These are phyloP conservation scores for Juncus inflexus DNA, from an alignment of 176 grass and related monocot genomes.

Conservation along the genomic window DNA sequence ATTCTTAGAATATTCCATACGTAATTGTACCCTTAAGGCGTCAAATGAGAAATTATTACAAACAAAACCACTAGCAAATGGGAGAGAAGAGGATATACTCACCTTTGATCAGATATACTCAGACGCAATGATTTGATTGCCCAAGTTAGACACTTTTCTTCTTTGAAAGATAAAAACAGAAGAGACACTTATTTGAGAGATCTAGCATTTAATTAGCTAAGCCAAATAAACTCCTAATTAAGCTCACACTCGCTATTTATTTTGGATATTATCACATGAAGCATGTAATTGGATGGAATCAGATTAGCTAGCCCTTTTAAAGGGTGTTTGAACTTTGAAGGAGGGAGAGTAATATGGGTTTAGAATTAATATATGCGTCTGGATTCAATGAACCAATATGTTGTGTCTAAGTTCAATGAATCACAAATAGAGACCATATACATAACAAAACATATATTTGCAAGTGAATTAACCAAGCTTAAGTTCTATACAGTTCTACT, in stretches of 20 bases:
- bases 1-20: neutral
- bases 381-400: neutral
- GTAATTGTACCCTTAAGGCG: neutral
- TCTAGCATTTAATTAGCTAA: neutral
- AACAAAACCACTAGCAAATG: neutral
- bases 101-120: neutral
- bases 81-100: neutral
- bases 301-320: neutral
- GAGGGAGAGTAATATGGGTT: neutral
- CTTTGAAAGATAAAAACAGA: neutral
- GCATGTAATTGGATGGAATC: neutral
- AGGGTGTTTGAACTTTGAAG: neutral
- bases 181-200: neutral
- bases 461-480: neutral
- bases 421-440: neutral
- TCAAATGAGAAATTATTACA: neutral
- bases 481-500: too few relatives aligned
- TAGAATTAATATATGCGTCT: conserved; percentile 13
- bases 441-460: neutral
- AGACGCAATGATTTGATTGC: neutral
- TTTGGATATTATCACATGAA: conserved; percentile 2
- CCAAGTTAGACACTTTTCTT: neutral
- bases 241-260: neutral
- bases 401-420: conserved; percentile 29
- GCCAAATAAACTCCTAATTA: neutral